Conservation (phyloP, 1,284 basidiomycete genomes). For the Cryptococcus wingfieldii region DNA sequence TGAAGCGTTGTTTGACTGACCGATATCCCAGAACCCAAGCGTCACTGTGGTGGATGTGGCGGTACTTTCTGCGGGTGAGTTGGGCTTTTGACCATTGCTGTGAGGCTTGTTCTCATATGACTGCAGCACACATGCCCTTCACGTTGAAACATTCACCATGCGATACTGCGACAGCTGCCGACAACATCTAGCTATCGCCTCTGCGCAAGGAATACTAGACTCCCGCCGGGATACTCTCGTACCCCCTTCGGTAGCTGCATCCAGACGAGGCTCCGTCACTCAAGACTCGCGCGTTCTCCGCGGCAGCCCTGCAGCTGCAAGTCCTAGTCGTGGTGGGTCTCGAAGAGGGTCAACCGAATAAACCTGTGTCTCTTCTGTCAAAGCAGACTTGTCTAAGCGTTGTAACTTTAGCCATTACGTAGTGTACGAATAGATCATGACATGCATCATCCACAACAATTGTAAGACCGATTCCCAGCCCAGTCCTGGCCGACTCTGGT, state of each 20-base stretch:
- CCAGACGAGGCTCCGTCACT: constrained; percentile 13
- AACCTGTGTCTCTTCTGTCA: no score
- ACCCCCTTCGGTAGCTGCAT: constrained; percentile 10
- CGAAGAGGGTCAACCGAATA: constrained; percentile 11
- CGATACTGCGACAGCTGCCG: constrained; percentile 46
- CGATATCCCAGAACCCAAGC: constrained; percentile 34
- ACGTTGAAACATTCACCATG: constrained; percentile 39
- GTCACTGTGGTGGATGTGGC: constrained; percentile 47
- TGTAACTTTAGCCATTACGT: no score
- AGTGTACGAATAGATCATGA: no score
- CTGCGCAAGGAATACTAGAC: constrained; percentile 24
- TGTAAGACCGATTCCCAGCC: no score
- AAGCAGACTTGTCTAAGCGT: no score
- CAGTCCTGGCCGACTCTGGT: no score
- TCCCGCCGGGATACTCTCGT: constrained; percentile 9
- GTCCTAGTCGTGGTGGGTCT: constrained; percentile 6
- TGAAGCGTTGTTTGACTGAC: not conserved
- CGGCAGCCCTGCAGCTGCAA: not conserved
- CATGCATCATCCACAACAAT: no score
- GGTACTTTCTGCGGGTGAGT: constrained; percentile 45
- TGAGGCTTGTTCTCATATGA: not conserved
- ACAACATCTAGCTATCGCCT: constrained; percentile 31
- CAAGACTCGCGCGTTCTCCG: not conserved
- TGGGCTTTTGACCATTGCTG: not conserved
- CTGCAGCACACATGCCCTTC: constrained; percentile 35